A percentile compares a stretch with the other conserved stretches of the same genome.
These are phyloP conservation scores for Aspergillaceae sp. DNA, from an alignment of 2,329 filamentous ascomycete species.

Conservation along the genomic window DNA sequence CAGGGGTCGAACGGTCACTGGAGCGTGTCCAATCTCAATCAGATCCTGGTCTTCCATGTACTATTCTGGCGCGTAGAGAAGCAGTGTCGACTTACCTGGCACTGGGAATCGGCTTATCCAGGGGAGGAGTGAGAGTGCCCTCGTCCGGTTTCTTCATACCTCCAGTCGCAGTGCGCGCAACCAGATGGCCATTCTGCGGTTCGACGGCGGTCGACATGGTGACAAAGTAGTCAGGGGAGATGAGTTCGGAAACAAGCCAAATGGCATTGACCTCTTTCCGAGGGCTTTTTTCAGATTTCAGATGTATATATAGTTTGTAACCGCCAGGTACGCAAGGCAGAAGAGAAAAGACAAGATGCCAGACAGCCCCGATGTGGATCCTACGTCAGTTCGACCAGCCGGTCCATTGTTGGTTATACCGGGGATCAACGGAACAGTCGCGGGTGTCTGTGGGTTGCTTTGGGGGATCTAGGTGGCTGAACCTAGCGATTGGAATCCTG, in stretches of 20 bases:
- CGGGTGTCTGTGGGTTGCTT: too few species aligned
- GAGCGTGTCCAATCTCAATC: background rate
- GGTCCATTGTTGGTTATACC: background rate
- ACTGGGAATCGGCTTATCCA: slow-evolving; percentile 24
- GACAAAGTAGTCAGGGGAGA: slow-evolving; percentile 3
- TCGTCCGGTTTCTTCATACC: slow-evolving; percentile 16
- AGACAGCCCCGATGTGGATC: background rate
- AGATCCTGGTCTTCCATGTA: background rate
- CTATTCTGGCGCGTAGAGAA: background rate
- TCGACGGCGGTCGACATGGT: slow-evolving; percentile 25
- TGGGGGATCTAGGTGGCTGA: too few species aligned
- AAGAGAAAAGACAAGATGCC: background rate
- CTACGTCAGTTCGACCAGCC: background rate
- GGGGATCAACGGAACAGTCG: background rate
- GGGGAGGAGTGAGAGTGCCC: slow-evolving; percentile 13
- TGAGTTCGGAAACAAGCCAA: background rate
- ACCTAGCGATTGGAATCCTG: too few species aligned
- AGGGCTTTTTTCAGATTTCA: background rate
- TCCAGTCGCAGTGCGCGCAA: slow-evolving; percentile 25
- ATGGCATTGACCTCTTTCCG: slow-evolving; percentile 10
- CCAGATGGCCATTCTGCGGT: slow-evolving; percentile 16
- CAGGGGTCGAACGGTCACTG: slow-evolving; percentile 73
- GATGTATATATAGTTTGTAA: background rate
- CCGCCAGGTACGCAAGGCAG: background rate
- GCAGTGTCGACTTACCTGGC: slow-evolving; percentile 23